Evolutionary conservation across 768 basidiomycete species (phyloP), one percentile per base, ranked within the genome.

Genomic region (Lactarius hatsudake): DNA sequence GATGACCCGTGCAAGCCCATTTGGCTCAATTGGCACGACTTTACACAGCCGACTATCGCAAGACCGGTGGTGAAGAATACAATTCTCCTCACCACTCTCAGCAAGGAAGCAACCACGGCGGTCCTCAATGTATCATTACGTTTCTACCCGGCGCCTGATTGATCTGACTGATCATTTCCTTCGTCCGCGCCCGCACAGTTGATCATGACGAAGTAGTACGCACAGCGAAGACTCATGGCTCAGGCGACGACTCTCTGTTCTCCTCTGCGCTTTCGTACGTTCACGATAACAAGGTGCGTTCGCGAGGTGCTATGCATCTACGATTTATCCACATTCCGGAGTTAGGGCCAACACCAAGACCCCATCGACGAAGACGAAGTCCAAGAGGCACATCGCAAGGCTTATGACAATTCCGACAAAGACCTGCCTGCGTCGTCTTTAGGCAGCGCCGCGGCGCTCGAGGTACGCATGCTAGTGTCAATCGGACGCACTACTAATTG

Each of bases 371-470:
- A 93, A 72, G 81, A 87, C 15, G 79, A 80, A 20, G 86, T 90
- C 34, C 80, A 81, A 43, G 71, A 79, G 23, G 86, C 88, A 12
- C 90, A 94, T 74, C 75, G 84, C 36, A 71, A 84, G 72, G 90
- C 84, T 2, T 93, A 93, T 73, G 73, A 85, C 56, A 83, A 82
- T 7, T 79, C 84, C 43, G 80, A 83, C 0, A 73, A 79, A 28
- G 77, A 74, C n/a, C 68, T 94, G 72, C 81, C 80, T 67, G 90
- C 92, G 2, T 77, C 80, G 34, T 81, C 85, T 17, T 75, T 93
- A 66, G 92, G 92, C 23, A 82, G 88, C 66, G 93, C 93, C 30
- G 93, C 93, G 23, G 93, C 93, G 17, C 69, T 91, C 69, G 83
- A 91, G 81, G 89, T 86, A 65, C 64, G 76, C 68, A 53, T 56